phyloP scores from a whole-genome alignment of 108 stramenopile genomes.

The Cylindrotheca closterium region DNA sequence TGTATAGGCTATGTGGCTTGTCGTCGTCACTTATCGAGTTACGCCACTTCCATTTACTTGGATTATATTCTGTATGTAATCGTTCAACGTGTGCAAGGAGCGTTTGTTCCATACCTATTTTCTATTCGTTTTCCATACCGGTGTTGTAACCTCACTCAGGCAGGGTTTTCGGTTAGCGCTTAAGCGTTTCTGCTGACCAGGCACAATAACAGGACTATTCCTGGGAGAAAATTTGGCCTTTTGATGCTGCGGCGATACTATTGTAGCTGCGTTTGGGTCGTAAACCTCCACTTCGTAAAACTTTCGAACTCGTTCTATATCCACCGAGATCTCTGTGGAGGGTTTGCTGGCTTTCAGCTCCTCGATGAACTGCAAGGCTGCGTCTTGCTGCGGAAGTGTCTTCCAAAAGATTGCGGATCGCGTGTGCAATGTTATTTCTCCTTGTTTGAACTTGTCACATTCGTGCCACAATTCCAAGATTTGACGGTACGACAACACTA shows the following conservation, averaged over 20 bases:
- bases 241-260: not conserved
- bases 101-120: too few species aligned
- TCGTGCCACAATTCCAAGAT: not conserved
- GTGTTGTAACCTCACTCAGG: not conserved
- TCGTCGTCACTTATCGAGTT: too few species aligned
- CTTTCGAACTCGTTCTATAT: conserved; percentile 50
- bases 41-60: too few species aligned
- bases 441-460: not conserved
- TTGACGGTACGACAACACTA: not conserved
- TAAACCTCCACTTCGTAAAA: conserved; percentile 47
- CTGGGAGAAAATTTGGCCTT: too few species aligned
- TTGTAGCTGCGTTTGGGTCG: not conserved
- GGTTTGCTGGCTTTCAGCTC: conserved; percentile 21
- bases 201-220: too few species aligned
- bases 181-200: not conserved
- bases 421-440: conserved; percentile 38
- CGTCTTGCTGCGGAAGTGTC: conserved; percentile 38
- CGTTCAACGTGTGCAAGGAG: too few species aligned
- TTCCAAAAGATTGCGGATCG: conserved; percentile 52
- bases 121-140: not conserved
- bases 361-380: conserved; percentile 34
- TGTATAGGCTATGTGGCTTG: too few species aligned
- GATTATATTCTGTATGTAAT: too few species aligned
- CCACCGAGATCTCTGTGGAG: conserved; percentile 28
- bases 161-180: not conserved